Conservation (phyloP, 768 basidiomycete genomes). For the Hericium rajendrae region DNA sequence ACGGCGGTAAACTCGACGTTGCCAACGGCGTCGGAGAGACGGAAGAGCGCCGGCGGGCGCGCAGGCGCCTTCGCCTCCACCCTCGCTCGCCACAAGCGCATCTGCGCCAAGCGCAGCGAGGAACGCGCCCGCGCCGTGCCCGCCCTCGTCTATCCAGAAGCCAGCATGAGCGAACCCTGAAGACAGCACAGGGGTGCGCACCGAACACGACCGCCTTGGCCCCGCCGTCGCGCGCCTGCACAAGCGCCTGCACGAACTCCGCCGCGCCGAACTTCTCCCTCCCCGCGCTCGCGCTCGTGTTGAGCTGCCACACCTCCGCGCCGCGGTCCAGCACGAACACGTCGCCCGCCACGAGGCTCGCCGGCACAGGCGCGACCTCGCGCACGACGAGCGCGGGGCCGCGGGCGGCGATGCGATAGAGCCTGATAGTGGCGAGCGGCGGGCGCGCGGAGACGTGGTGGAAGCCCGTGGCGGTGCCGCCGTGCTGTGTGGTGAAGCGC, state of each 20-base stretch:
- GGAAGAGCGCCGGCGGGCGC: constrained; percentile 25
- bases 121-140: constrained; percentile 36
- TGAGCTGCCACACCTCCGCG: constrained; percentile 40
- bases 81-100: constrained; percentile 11
- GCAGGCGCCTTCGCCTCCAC: constrained; percentile 8
- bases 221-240: constrained; percentile 30
- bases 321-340: constrained; percentile 57
- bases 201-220: constrained; percentile 42
- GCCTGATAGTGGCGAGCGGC: constrained; percentile 32
- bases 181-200: constrained; percentile 9
- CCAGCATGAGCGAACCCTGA: neutral
- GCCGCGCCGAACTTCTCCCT: constrained; percentile 54
- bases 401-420: constrained; percentile 39
- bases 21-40: constrained; percentile 39
- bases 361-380: constrained; percentile 34
- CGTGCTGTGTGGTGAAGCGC: constrained; percentile 33
- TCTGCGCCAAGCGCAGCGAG: constrained; percentile 35
- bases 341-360: constrained; percentile 43
- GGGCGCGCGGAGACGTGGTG: constrained; percentile 39
- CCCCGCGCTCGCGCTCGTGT: constrained; percentile 43
- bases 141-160: constrained; percentile 41
- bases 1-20: constrained; percentile 29
- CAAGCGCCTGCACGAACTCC: constrained; percentile 43
- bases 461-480: constrained; percentile 42
- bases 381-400: constrained; percentile 27